Evolutionary conservation across 1,284 basidiomycete species (phyloP).

Genomic region (Tilletia walkeri): DNA sequence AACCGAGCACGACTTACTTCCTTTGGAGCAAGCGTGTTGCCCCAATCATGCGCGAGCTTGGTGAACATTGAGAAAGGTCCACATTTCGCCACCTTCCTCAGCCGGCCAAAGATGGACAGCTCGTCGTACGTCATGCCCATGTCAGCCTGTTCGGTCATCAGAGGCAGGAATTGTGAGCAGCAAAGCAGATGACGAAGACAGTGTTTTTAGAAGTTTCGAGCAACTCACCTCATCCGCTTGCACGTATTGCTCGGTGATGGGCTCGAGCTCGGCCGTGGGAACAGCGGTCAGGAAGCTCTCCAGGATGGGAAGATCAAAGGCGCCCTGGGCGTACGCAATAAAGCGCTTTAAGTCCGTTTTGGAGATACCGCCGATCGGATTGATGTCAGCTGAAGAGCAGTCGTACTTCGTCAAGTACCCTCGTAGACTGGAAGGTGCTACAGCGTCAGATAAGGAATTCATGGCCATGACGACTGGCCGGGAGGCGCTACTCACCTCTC

Average conservation of each 20-base stretch:
- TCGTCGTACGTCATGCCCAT: conserved; percentile 97
- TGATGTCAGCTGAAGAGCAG: conserved; percentile 76
- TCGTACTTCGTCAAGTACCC: conserved; percentile 99
- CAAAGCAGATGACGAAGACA: background rate
- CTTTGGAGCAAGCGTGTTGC: conserved; percentile 67
- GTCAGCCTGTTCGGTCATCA: conserved; percentile 65
- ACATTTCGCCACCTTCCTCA: conserved; percentile 94
- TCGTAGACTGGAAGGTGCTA: conserved; percentile 62
- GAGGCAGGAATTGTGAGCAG: conserved; percentile 15
- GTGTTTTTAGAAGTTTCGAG: background rate
- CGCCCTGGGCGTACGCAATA: conserved; percentile 75
- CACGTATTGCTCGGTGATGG: conserved; percentile 86
- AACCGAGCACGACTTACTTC: conserved; percentile 62
- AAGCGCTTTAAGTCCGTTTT: conserved; percentile 97
- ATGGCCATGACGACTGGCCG: background rate
- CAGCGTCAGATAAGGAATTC: background rate
- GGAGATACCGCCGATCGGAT: conserved; percentile 96
- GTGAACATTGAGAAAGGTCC: conserved; percentile 96
- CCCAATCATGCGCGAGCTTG: conserved; percentile 91
- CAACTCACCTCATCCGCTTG: conserved; percentile 82
- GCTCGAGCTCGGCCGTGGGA: conserved; percentile 94
- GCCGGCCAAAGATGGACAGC: conserved; percentile 83
- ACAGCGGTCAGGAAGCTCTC: conserved; percentile 78
- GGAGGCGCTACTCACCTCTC: conserved; percentile 63
- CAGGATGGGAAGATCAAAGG: conserved; percentile 82